phyloP scores from a whole-genome alignment of 305 asterid genomes.

The Fraxinus nigra region DNA sequence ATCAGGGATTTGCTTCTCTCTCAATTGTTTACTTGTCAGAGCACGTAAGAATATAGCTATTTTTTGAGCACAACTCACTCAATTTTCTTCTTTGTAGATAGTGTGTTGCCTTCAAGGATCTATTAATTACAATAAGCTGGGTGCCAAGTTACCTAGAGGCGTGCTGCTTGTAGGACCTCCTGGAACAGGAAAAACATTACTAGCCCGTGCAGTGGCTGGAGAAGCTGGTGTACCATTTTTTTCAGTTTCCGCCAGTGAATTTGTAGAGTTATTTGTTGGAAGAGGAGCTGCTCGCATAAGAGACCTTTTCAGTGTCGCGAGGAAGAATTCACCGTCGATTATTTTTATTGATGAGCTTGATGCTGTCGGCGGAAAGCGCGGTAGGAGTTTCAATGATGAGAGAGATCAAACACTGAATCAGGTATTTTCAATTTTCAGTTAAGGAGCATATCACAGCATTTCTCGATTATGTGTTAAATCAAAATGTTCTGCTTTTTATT shows the following conservation, averaged over 20 bases:
- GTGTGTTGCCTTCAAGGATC: slow-evolving; percentile 90
- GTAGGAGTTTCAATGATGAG: slow-evolving; percentile 93
- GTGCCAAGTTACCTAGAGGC: slow-evolving; percentile 92
- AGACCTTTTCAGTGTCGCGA: slow-evolving; percentile 82
- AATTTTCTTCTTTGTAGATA: slow-evolving; percentile 44
- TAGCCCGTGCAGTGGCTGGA: slow-evolving; percentile 96
- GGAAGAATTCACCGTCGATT: slow-evolving; percentile 90
- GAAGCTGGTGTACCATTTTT: slow-evolving; percentile 95
- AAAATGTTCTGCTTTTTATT: neutral
- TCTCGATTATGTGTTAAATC: neutral
- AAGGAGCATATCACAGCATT: neutral
- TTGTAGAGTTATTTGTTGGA: slow-evolving; percentile 94
- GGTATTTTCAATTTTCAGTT: slow-evolving; percentile 38
- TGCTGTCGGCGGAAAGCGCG: slow-evolving; percentile 97
- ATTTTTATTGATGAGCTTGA: slow-evolving; percentile 93
- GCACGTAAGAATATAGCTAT: neutral
- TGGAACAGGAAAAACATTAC: slow-evolving; percentile 88
- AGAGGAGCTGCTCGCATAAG: slow-evolving; percentile 97
- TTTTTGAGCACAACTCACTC: neutral
- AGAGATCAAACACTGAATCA: slow-evolving; percentile 96
- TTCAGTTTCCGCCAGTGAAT: slow-evolving; percentile 97
- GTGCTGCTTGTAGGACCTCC: slow-evolving; percentile 90
- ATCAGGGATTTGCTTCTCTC: neutral
- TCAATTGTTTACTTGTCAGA: slow-evolving; percentile 8
- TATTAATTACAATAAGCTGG: slow-evolving; percentile 80